Evolutionary conservation across 2,329 filamentous ascomycete genomes (phyloP).

Genomic region (Graphilbum ipis-grandicollis): DNA sequence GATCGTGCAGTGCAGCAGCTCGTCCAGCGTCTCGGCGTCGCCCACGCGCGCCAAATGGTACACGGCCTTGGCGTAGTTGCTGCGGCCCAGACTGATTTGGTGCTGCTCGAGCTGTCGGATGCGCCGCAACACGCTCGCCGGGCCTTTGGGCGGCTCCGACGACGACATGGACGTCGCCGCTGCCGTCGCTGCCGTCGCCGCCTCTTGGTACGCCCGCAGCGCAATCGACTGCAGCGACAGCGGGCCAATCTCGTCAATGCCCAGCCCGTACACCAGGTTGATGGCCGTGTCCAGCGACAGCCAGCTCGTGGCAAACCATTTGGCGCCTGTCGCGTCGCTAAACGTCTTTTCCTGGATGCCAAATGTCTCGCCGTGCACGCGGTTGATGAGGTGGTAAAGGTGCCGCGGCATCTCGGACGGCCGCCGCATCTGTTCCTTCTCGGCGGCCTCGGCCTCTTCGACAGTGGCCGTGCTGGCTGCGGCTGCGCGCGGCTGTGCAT

Average conservation of each 20-base stretch:
- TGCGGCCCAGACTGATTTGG: slow-evolving; percentile 44
- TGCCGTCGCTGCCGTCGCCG: no score
- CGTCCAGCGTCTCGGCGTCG: slow-evolving; percentile 29
- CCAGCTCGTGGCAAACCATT: slow-evolving; percentile 59
- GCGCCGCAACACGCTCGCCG: slow-evolving; percentile 36
- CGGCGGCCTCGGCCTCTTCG: background rate
- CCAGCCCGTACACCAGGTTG: slow-evolving; percentile 50
- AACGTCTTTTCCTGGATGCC: slow-evolving; percentile 28
- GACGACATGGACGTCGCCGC: no score
- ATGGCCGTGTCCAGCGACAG: slow-evolving; percentile 58
- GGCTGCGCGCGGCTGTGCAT: no score
- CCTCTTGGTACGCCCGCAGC: slow-evolving; percentile 41
- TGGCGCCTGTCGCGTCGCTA: slow-evolving; percentile 57
- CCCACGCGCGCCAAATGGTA: slow-evolving; percentile 42
- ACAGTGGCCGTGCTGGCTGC: slow-evolving; percentile 3
- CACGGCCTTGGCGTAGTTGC: slow-evolving; percentile 48
- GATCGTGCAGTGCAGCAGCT: slow-evolving; percentile 30
- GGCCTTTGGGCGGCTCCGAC: no score
- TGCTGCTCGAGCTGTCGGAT: slow-evolving; percentile 42
- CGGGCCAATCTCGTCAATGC: slow-evolving; percentile 55
- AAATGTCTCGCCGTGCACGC: slow-evolving; percentile 21
- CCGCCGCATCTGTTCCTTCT: background rate
- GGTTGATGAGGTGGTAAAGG: slow-evolving; percentile 11
- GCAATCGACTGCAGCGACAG: slow-evolving; percentile 64
- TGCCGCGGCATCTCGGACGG: slow-evolving; percentile 3